Base-by-base conservation (phyloP, 2,329 filamentous ascomycete species). In the Sporothrix euskadiensis region DNA sequence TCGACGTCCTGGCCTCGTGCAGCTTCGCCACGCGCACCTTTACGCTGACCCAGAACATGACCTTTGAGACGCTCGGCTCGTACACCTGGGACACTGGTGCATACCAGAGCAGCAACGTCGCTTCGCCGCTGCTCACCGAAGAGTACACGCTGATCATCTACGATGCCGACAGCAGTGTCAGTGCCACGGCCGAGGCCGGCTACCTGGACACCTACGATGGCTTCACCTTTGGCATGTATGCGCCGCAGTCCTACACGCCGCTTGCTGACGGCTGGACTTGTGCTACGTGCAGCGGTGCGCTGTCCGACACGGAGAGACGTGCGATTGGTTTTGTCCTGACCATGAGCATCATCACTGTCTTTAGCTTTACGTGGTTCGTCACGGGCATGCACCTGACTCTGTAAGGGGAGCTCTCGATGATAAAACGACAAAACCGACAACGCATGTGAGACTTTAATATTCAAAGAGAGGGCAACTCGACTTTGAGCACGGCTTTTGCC, bases 361-460 rank as follows among this genome's bases (percentile, higher is more conserved):
- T 88, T 41, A 88, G 86, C 78, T 90, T 91, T 76, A 90, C 88
- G 41, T 90, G 88, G 88, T 90, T 90, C 77, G 87, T 90, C 52
- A 83, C 83, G 32, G 88, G 88, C 2, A 78, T 88, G 69, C 77
- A 77, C 14, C 73, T 76, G 14, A 73, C 77, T 41, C 32, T 79
- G 32, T 81, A 74, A 44, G 35, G 0, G 44, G 7, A 1, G 26
- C 26, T 26, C 26, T 26, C 26, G 26, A 26, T 26, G 26, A 35
- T 35, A 35, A 41, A 39, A 41, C 69, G 22, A 73, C 54, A 12
- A 32, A 14, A 30, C 52, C 19, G 22, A 57, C 49, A 49, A 19
- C 61, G 26, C 22, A 12, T 9, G 22, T 32, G 47, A 35, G 71
- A 65, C 44, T 52, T 35, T 72, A 72, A 72, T 72, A 44, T 59